These are phyloP conservation scores for Persicaria maculosa DNA, from an alignment of 148 eudicot species.

Conservation along the genomic window DNA sequence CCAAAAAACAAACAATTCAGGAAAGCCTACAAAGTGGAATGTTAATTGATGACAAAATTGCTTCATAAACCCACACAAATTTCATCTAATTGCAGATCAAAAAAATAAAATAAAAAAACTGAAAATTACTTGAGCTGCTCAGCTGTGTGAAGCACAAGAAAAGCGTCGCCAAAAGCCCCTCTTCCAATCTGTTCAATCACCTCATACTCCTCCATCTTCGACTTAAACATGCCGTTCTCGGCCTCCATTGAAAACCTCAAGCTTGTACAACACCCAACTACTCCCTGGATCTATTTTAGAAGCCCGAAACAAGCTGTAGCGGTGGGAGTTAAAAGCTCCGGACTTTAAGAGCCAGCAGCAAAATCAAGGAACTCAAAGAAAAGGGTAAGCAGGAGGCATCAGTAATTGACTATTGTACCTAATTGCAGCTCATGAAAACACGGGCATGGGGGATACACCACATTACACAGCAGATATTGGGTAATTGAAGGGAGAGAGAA, in stretches of 20 bases:
- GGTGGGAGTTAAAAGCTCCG: not conserved
- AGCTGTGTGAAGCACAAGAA: conserved; percentile 58
- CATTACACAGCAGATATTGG: not conserved
- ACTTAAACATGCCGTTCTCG: conserved; percentile 37
- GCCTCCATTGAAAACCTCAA: conserved; percentile 39
- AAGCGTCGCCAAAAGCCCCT: conserved; percentile 68
- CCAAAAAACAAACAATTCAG: not conserved
- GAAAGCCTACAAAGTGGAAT: not conserved
- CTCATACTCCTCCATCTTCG: conserved; percentile 79
- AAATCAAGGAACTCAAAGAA: not conserved
- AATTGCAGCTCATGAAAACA: too few species aligned
- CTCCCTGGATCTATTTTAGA: conserved; percentile 11
- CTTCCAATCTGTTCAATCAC: conserved; percentile 74
- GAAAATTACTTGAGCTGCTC: conserved; percentile 55
- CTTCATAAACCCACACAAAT: not conserved
- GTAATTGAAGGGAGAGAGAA: not conserved
- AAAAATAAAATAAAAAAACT: not conserved
- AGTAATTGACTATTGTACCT: conserved; percentile 4
- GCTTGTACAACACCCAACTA: not conserved
- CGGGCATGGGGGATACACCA: too few species aligned
- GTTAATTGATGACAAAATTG: not conserved
- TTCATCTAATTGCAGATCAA: not conserved
- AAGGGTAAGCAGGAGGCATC: not conserved
- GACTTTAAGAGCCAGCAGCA: not conserved
- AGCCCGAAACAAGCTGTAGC: not conserved